Base-by-base conservation (phyloP, 768 basidiomycete genomes). In the Boletus rubescentipes region DNA sequence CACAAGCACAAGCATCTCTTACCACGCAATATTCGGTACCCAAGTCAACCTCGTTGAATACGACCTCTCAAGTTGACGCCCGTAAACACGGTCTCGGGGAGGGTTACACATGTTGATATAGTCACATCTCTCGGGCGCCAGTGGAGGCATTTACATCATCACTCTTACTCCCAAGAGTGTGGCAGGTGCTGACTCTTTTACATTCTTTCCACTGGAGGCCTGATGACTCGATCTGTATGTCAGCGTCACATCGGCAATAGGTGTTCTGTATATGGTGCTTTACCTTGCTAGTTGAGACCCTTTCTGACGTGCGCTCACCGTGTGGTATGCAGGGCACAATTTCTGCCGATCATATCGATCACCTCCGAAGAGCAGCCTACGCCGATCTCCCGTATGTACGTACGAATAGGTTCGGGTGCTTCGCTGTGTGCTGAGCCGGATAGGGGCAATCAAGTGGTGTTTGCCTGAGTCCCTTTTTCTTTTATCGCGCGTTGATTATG, bases 211-310 rank as follows among this genome's bases (percentile, higher is more conserved):
- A 66, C 49, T 87, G 84, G 83, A 68, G 75, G 41, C 79, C 82
- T 45, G 79, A 79, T 59, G 75, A n/a, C n/a, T 85, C 16, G 63
- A 74, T 40, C 62, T 86, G 51, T 69, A 74, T 26, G 76, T 87
- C 8, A 84, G 79, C 1, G 79, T 86, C 14, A n/a, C n/a, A 79
- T 86, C 61, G 85, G 84, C 36, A 85, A 85, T 61, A 85, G 83
- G 4, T 84, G 79, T 56, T 82, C 80, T 38, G 83, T 77, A 77
- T 83, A 61, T 60, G 76, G 73, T 34, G 41, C 23, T 55, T 58
- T 42, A 46, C 23, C 57, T 60, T 53, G 53, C 39, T 49, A 44
- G 26, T 38, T 5, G 42, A 21, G 37, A 38, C 53, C 57, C 51
- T 45, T 16, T 32, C 26, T 37, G 46, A 51, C 43, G 41, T 46